Percentiles rank a stretch among this genome's conserved stretches.
Evolutionary conservation across 495 filamentous ascomycete species (phyloP).

Genomic region (Daldinia childiae): DNA sequence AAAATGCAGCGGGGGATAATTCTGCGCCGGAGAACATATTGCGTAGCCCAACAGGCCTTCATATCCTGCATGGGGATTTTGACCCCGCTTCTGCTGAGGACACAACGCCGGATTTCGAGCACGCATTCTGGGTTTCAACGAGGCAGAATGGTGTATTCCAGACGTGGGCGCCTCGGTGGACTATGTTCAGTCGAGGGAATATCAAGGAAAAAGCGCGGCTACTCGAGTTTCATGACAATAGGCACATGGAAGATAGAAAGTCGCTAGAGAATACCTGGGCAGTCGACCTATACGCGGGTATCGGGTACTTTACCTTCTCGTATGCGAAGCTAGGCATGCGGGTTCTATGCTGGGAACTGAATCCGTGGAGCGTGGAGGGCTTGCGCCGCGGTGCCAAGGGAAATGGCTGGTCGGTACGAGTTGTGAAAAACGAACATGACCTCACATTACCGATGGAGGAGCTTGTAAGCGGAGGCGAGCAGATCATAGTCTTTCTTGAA

Average conservation of each 20-base stretch:
- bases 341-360: constrained; percentile 89
- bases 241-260: not conserved
- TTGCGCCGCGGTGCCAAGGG: constrained; percentile 71
- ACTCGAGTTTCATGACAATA: constrained; percentile 56
- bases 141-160: constrained; percentile 84
- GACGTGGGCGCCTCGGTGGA: constrained; percentile 85
- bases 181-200: constrained; percentile 93
- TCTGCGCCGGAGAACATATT: constrained; percentile 65
- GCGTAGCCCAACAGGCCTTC: constrained; percentile 69
- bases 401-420: constrained; percentile 71
- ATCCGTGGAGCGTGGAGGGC: constrained; percentile 87
- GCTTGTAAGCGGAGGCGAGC: constrained; percentile 47
- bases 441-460: constrained; percentile 38
- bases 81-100: constrained; percentile 52
- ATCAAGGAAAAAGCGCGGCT: constrained; percentile 86
- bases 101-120: constrained; percentile 59
- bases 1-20: not conserved
- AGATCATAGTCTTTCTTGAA: constrained; percentile 74
- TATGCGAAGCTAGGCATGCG: constrained; percentile 77
- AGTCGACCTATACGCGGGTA: constrained; percentile 88
- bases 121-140: constrained; percentile 78
- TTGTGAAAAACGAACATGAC: constrained; percentile 54
- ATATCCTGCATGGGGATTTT: constrained; percentile 73
- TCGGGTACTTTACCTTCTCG: constrained; percentile 90
- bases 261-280: constrained; percentile 52